Percentiles rank a stretch among this genome's conserved stretches.
Conservation (phyloP, 2,329 filamentous ascomycete genomes). For the Aschersonia sp. region DNA sequence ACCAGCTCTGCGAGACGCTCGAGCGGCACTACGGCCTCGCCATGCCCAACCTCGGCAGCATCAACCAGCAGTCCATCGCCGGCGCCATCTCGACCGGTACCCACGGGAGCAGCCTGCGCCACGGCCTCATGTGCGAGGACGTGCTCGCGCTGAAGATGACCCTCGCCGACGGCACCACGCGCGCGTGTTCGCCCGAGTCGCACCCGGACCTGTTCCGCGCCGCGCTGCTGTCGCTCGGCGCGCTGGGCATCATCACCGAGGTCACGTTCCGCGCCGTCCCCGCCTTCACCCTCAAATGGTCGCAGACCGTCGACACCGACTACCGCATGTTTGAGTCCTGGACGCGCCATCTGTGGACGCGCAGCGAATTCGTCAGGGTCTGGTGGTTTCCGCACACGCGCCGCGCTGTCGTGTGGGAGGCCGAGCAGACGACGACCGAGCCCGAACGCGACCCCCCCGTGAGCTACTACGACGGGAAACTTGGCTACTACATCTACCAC, state of each 20-base stretch:
- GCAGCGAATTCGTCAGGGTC: conserved; percentile 77
- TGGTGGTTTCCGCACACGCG: conserved; percentile 97
- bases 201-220: conserved; percentile 77
- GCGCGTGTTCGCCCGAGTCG: conserved; percentile 53
- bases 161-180: conserved; percentile 62
- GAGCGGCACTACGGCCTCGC: conserved; percentile 58
- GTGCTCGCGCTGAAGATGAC: conserved; percentile 65
- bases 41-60: conserved; percentile 85
- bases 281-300: conserved; percentile 75
- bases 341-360: conserved; percentile 63
- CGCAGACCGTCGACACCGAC: conserved; percentile 63
- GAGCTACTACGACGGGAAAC: conserved; percentile 65
- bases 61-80: conserved; percentile 85
- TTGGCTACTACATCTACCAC: conserved; percentile 87
- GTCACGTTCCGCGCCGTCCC: conserved; percentile 72
- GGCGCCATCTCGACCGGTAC: conserved; percentile 89
- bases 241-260: conserved; percentile 80
- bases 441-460: conserved; percentile 41
- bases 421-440: conserved; percentile 62
- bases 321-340: conserved; percentile 55
- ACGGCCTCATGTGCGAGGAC: conserved; percentile 73
- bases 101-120: conserved; percentile 72
- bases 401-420: conserved; percentile 77
- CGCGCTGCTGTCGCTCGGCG: conserved; percentile 73
- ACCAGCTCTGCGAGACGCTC: conserved; percentile 57